phyloP scores from a whole-genome alignment of 495 filamentous ascomycete species.

The Niebla homalea region DNA sequence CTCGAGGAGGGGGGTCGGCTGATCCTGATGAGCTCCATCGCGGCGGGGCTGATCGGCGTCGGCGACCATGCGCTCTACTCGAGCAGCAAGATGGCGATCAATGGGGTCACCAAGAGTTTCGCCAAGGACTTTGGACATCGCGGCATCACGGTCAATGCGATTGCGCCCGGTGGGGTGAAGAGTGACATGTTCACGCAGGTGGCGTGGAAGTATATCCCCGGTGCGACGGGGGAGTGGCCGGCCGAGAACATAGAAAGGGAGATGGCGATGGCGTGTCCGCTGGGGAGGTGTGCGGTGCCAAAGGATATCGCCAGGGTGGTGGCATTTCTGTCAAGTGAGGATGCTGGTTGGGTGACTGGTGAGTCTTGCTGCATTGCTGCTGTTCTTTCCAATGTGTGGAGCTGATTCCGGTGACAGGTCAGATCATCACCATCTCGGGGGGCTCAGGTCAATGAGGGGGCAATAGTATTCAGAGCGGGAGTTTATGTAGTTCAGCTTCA shows the following conservation, averaged over 20 bases:
- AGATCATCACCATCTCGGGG: conserved; percentile 15
- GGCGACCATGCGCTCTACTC: conserved; percentile 52
- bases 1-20: conserved; percentile 54
- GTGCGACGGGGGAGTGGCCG: conserved; percentile 24
- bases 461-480: too few species aligned
- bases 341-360: conserved; percentile 55
- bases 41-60: conserved; percentile 41
- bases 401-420: conserved; percentile 9
- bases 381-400: not conserved
- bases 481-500: too few species aligned
- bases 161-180: conserved; percentile 55
- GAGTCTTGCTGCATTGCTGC: conserved; percentile 24
- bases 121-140: conserved; percentile 37
- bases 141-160: conserved; percentile 51
- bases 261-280: conserved; percentile 43
- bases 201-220: conserved; percentile 51
- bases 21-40: conserved; percentile 46
- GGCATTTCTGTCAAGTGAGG: conserved; percentile 49
- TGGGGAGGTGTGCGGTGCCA: conserved; percentile 47
- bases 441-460: conserved; percentile 13
- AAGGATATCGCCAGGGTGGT: conserved; percentile 53
- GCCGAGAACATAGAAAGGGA: conserved; percentile 20
- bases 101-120: conserved; percentile 44
- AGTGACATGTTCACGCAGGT: conserved; percentile 58
- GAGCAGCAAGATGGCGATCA: conserved; percentile 43